phyloP scores from a whole-genome alignment of 2,329 filamentous ascomycete species.

The Diaporthe sp. region DNA sequence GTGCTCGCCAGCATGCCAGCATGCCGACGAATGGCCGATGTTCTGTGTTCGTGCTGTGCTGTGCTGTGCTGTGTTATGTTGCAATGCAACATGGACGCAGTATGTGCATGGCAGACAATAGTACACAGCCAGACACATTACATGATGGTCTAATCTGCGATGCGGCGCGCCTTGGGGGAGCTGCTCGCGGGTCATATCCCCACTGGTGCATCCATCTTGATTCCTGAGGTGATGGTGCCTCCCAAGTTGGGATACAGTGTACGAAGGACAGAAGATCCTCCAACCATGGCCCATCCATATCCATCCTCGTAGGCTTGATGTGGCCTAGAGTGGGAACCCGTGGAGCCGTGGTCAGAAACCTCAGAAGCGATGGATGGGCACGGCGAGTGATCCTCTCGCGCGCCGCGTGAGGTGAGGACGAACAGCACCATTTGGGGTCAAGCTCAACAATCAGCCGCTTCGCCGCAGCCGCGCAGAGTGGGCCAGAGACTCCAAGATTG shows the following conservation, averaged over 20 bases:
- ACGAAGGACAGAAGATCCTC: not conserved
- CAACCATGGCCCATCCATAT: slow-evolving; percentile 1
- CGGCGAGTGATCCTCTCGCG: slow-evolving; percentile 4
- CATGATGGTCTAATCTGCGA: not conserved
- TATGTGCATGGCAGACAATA: slow-evolving; percentile 5
- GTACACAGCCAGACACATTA: not conserved
- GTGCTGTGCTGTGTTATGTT: slow-evolving; percentile 21
- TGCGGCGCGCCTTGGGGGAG: not conserved
- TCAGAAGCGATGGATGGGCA: slow-evolving; percentile 14
- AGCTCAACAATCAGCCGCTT: slow-evolving; percentile 22
- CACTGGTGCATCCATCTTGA: slow-evolving; percentile 1
- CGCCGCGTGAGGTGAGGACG: not conserved
- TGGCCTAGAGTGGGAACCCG: slow-evolving; percentile 1
- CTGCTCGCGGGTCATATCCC: not conserved
- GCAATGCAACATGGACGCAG: slow-evolving; percentile 16
- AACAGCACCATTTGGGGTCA: not conserved
- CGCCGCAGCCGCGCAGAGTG: slow-evolving; percentile 31
- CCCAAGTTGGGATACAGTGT: slow-evolving; percentile 23
- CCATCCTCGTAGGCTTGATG: slow-evolving; percentile 21
- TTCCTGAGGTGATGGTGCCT: slow-evolving; percentile 6
- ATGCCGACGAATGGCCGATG: slow-evolving; percentile 15
- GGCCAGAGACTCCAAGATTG: slow-evolving; percentile 12
- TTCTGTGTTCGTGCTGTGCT: slow-evolving; percentile 3
- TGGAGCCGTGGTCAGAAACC: not conserved
- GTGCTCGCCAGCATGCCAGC: slow-evolving; percentile 8